These are phyloP conservation scores for Dunaliella salina DNA, from an alignment of 163 green algal species.

Conservation along the genomic window DNA sequence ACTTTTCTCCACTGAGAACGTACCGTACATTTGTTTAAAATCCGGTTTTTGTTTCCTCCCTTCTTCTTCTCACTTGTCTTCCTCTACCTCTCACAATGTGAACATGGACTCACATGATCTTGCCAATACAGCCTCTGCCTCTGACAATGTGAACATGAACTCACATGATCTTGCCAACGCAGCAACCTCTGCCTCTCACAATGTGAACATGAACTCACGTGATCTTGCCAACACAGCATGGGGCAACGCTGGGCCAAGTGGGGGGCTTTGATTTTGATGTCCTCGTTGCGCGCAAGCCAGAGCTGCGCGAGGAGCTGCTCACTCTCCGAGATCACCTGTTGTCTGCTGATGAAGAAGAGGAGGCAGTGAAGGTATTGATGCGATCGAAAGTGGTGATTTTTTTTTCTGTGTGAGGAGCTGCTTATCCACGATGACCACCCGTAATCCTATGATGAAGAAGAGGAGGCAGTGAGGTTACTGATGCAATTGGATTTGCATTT, in stretches of 20 bases:
- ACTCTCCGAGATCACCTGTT: conserved; percentile 71
- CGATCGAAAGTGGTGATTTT: background rate
- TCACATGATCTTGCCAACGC: too few relatives aligned
- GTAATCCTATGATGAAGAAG: conserved; percentile 19
- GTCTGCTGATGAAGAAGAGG: conserved; percentile 41
- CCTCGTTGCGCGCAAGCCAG: conserved; percentile 52
- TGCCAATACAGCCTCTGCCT: too few relatives aligned
- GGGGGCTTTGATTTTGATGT: conserved; percentile 69
- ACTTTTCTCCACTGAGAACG: too few relatives aligned
- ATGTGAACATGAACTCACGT: too few relatives aligned
- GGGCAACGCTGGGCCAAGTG: conserved; percentile 38
- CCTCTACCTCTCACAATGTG: too few relatives aligned
- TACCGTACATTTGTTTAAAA: too few relatives aligned
- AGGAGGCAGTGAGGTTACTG: too few relatives aligned
- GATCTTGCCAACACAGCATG: background rate
- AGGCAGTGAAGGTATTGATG: conserved; percentile 50
- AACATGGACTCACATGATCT: too few relatives aligned
- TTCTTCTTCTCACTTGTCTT: too few relatives aligned
- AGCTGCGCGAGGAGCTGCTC: conserved; percentile 64
- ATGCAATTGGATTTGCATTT: too few relatives aligned
- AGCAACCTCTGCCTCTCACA: background rate
- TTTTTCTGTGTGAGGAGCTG: conserved; percentile 58
- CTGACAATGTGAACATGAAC: too few relatives aligned
- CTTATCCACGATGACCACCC: conserved; percentile 68
- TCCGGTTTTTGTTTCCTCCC: too few relatives aligned